Evolutionary conservation across 768 basidiomycete genomes (phyloP).

Genomic region (Sutorius australiensis): DNA sequence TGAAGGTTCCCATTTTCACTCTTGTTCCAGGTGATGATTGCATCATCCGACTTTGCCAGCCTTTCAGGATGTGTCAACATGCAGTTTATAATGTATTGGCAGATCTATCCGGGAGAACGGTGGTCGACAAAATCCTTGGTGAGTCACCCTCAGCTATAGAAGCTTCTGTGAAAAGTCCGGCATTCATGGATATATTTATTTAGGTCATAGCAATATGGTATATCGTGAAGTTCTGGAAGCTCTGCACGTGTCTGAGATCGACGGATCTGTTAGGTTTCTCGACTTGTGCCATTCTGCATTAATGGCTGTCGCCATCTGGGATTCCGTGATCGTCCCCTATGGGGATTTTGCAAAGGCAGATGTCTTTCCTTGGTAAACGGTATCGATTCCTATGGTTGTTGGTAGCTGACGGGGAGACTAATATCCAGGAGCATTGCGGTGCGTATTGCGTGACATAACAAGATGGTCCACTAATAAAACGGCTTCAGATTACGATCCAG

Average conservation of each 20-base stretch:
- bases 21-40: neutral
- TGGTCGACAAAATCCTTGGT: constrained; percentile 20
- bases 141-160: neutral
- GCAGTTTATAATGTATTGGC: constrained; percentile 27
- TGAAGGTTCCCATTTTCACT: neutral
- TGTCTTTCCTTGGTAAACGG: constrained; percentile 22
- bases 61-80: constrained; percentile 26
- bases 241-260: neutral
- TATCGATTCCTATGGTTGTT: neutral
- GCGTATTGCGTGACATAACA: neutral
- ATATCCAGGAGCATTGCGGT: constrained; percentile 24
- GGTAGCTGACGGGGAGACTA: neutral
- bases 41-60: constrained; percentile 1
- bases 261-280: constrained; percentile 13
- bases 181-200: neutral
- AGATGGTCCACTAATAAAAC: neutral
- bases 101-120: constrained; percentile 10
- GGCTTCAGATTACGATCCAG: constrained; percentile 13
- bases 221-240: neutral
- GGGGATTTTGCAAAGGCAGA: constrained; percentile 9
- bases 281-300: constrained; percentile 25
- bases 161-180: neutral
- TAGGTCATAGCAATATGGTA: constrained; percentile 25
- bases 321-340: constrained; percentile 18
- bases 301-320: constrained; percentile 22